Evolutionary conservation across 805 yeast genomes (phyloP).

Genomic region (Schizosaccharomyces lindneri): DNA sequence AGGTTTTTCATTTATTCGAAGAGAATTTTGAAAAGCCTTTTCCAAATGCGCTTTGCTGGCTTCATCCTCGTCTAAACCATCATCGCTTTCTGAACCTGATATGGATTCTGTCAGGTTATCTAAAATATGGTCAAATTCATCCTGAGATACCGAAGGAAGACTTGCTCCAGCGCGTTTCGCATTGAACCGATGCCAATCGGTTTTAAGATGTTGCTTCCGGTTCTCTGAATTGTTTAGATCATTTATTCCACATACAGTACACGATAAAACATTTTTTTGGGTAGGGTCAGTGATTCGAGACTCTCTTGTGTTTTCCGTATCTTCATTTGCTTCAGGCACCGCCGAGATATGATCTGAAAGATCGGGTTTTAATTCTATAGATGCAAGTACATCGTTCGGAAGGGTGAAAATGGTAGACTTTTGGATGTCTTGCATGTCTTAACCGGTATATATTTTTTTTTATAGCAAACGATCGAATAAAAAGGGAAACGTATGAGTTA

Average conservation of each 20-base stretch:
- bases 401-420: too few species aligned
- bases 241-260: background rate
- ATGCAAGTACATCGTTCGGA: too few species aligned
- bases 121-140: conserved; percentile 30
- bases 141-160: conserved; percentile 24
- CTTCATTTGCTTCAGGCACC: background rate
- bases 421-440: too few species aligned
- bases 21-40: background rate
- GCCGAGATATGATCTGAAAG: too few species aligned
- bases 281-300: background rate
- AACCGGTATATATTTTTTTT: too few species aligned
- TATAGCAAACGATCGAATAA: too few species aligned
- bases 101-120: conserved; percentile 17
- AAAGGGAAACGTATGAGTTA: too few species aligned
- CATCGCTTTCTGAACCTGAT: conserved; percentile 31
- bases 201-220: conserved; percentile 24
- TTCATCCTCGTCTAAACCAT: conserved; percentile 14
- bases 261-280: background rate
- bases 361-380: too few species aligned
- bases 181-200: conserved; percentile 36
- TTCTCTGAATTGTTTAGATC: conserved; percentile 3
- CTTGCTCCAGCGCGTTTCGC: conserved; percentile 26
- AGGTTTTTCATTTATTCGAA: background rate
- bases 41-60: background rate
- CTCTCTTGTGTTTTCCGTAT: background rate